Evolutionary conservation across 208 protist genomes (phyloP).

Genomic region (Leishmania major): DNA sequence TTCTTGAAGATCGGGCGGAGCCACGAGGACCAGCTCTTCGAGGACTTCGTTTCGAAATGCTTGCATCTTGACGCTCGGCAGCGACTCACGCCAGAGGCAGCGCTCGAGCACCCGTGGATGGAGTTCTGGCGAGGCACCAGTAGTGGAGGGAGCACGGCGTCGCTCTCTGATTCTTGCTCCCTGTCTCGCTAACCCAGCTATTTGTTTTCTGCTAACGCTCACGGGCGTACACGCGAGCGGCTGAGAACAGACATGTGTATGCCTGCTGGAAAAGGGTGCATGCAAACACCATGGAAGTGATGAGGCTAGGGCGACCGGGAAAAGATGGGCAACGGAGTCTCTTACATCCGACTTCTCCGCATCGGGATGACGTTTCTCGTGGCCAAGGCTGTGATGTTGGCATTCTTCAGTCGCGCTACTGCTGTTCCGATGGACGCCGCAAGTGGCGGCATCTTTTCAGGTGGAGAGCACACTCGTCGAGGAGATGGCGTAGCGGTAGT

Average conservation of each 20-base stretch:
- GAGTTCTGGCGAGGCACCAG: slow-evolving; percentile 34
- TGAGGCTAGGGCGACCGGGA: neutral
- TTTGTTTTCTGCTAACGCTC: neutral
- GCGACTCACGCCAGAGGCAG: slow-evolving; percentile 68
- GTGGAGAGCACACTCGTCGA: neutral
- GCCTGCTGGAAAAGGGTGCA: neutral
- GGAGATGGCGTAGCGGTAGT: neutral
- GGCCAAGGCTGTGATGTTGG: neutral
- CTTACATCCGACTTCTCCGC: neutral
- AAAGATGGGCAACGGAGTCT: neutral
- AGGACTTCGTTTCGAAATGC: slow-evolving; percentile 59
- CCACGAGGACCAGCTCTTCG: slow-evolving; percentile 41
- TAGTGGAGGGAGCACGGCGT: slow-evolving; percentile 10
- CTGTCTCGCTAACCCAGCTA: neutral
- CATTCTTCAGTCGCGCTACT: neutral
- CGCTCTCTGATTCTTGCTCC: slow-evolving; percentile 8
- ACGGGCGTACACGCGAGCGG: neutral
- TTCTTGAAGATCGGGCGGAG: slow-evolving; percentile 46
- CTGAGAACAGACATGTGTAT: neutral
- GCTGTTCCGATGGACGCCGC: neutral
- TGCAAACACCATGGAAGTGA: neutral
- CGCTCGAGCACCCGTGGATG: slow-evolving; percentile 76
- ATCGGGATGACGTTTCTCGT: neutral
- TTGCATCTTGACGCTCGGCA: slow-evolving; percentile 59
- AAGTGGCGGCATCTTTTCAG: neutral